Evolutionary conservation across 169 alveolate species (phyloP).

Genomic region (Plasmodium berghei): DNA sequence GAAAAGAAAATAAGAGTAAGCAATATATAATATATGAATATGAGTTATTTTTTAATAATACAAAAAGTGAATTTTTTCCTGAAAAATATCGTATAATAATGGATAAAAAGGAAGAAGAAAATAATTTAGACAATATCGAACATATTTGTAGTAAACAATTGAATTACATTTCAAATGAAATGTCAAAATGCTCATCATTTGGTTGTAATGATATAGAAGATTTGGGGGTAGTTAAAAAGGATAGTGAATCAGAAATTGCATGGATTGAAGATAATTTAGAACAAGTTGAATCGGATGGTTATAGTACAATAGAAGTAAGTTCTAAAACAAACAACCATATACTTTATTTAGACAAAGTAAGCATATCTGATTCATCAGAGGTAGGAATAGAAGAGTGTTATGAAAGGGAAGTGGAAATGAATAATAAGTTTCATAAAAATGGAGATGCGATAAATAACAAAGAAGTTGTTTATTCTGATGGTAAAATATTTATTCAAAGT

Average conservation of each 20-base stretch:
- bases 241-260: neutral
- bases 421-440: no score
- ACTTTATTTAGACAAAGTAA: neutral
- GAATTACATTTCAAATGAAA: neutral
- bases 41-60: conserved; percentile 22
- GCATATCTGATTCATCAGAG: neutral
- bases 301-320: neutral
- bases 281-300: neutral
- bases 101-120: neutral
- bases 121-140: neutral
- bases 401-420: neutral
- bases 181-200: neutral
- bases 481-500: conserved; percentile 40
- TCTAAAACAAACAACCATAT: neutral
- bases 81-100: neutral
- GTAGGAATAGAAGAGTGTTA: neutral
- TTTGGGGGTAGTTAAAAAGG: neutral
- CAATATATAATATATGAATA: conserved; percentile 35
- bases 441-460: neutral
- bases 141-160: no score
- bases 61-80: neutral
- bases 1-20: neutral
- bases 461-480: conserved; percentile 26
- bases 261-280: neutral
- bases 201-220: neutral